Conservation (phyloP, 495 filamentous ascomycete genomes). For the Lasiosphaeria ovina region DNA sequence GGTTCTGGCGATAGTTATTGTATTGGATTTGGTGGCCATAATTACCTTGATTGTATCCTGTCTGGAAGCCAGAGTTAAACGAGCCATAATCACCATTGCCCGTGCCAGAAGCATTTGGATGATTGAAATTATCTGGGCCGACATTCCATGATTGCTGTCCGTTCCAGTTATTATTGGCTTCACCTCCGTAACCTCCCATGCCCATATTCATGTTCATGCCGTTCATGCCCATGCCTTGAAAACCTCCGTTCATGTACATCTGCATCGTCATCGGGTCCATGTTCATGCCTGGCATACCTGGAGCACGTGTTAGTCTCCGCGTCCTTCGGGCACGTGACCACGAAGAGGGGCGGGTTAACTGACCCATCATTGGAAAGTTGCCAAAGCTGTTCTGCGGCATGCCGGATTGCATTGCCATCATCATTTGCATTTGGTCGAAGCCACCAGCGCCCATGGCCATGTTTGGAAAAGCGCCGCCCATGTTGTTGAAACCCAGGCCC, state of each 20-base stretch:
- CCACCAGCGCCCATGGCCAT: conserved; percentile 67
- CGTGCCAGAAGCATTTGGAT: conserved; percentile 72
- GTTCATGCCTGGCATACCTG: conserved; percentile 74
- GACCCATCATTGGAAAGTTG: conserved; percentile 83
- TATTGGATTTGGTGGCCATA: conserved; percentile 56
- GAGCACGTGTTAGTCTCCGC: neutral
- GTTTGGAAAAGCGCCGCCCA: conserved; percentile 55
- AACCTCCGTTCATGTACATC: conserved; percentile 81
- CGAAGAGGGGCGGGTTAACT: conserved; percentile 33
- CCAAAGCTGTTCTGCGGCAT: conserved; percentile 63
- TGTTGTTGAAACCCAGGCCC: conserved; percentile 42
- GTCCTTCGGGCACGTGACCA: conserved; percentile 18
- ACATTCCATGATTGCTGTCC: conserved; percentile 74
- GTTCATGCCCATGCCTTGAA: conserved; percentile 84
- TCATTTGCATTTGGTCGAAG: conserved; percentile 71
- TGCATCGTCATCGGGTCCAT: conserved; percentile 92
- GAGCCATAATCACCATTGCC: conserved; percentile 77
- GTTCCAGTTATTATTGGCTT: conserved; percentile 62
- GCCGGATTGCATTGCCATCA: conserved; percentile 70
- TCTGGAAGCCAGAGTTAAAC: conserved; percentile 71
- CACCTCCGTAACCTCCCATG: conserved; percentile 69
- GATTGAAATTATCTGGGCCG: conserved; percentile 66
- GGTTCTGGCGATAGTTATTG: conserved; percentile 61
- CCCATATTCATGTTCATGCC: conserved; percentile 90
- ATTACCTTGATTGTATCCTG: conserved; percentile 60